Evolutionary conservation across 305 asterid species (phyloP), one percentile per base, ranked within the genome.

Genomic region (Solanum hybrid): DNA sequence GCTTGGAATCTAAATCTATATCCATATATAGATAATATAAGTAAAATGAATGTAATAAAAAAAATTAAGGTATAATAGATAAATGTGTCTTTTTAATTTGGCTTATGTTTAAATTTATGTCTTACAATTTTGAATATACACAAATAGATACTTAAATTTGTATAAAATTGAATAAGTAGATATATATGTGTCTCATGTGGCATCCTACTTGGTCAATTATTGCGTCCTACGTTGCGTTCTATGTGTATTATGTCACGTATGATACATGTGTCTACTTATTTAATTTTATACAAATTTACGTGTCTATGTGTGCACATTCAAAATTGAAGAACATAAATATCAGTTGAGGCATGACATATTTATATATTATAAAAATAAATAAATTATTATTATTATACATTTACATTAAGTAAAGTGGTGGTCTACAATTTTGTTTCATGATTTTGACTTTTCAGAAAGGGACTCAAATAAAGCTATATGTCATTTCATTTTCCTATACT

Each of bases 401-500:
- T 56, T 56, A 36, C 34, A 87, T 86, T 11, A 15, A 37, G 36
- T 51, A 29, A 85, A 31, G 84, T 88, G 38, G n/a, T 31, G 64
- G 69, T 60, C 90, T 29, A 38, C 37, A 84, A 40, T 87, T 86
- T 75, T 60, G 42, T 76, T 78, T 60, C 90, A 88, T 88, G 93
- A 92, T 87, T 89, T 32, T 56, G 93, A 91, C 93, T 34, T 75
- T 71, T 66, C 89, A 89, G 88, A 26, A 29, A 6, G n/a, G 85
- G 38, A 85, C 85, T 66, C 73, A 86, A 64, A 87, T 29, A 78
- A 31, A 89, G 80, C 69, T 40, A 75, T 29, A 17, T 37, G 86
- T 85, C 32, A 36, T 69, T 86, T 90, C 73, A 72, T 36, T 85
- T 90, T 38, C 45, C 24, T 69, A 51, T 4, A 15, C 71, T 81